phyloP scores from a whole-genome alignment of 148 eudicot species.

The Rhododendron griersonianum region DNA sequence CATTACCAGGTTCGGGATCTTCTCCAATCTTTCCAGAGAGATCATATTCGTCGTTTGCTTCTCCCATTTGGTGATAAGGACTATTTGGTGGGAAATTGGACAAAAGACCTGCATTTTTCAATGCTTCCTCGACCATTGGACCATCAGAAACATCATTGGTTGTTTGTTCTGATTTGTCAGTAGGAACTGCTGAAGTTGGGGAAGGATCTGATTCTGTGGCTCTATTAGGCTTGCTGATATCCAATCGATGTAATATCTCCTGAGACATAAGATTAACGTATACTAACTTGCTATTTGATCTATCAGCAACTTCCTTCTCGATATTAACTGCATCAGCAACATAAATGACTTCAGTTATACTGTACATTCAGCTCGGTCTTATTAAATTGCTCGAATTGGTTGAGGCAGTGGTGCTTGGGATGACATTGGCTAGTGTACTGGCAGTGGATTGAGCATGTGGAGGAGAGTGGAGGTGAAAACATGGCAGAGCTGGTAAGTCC shows the following conservation, averaged over 20 bases:
- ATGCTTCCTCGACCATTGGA: conserved; percentile 66
- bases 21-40: conserved; percentile 21
- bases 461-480: not conserved
- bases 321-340: conserved; percentile 86
- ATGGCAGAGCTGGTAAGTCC: not conserved
- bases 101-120: conserved; percentile 75
- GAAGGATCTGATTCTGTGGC: conserved; percentile 32
- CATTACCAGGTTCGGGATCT: conserved; percentile 39
- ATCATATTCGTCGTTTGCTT: conserved; percentile 19
- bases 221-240: conserved; percentile 14
- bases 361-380: not conserved
- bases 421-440: not conserved
- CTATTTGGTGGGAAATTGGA: conserved; percentile 86
- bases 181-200: conserved; percentile 10
- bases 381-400: not conserved
- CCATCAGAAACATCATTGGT: conserved; percentile 25
- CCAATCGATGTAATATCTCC: conserved; percentile 47
- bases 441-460: not conserved
- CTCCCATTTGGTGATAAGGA: conserved; percentile 36
- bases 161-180: conserved; percentile 27
- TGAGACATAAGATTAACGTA: conserved; percentile 86
- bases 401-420: not conserved
- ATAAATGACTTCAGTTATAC: not conserved
- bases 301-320: conserved; percentile 76
- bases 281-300: conserved; percentile 80